Evolutionary conservation across 768 basidiomycete genomes (phyloP).

Genomic region (Favolaschia claudopus): DNA sequence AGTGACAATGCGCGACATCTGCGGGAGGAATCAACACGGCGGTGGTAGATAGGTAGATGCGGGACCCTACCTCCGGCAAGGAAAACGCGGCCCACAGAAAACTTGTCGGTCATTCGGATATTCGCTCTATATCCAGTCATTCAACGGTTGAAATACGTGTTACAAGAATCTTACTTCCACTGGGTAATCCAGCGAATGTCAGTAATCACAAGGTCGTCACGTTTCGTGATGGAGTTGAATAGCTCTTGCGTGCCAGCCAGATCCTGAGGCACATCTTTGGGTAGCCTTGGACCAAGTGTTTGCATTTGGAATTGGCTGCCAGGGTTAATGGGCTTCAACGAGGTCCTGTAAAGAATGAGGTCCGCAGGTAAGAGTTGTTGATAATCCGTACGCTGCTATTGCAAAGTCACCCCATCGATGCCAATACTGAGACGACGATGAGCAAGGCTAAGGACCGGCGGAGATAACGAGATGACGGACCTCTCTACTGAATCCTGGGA

Average conservation of each 20-base stretch:
- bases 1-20: slow-evolving; percentile 50
- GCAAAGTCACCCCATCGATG: slow-evolving; percentile 21
- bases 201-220: slow-evolving; percentile 2
- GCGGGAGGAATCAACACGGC: neutral
- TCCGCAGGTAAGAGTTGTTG: neutral
- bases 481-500: slow-evolving; percentile 11
- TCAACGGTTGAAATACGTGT: neutral
- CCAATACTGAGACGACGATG: slow-evolving; percentile 1
- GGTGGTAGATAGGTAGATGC: neutral
- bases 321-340: slow-evolving; percentile 7
- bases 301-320: slow-evolving; percentile 9
- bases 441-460: no score
- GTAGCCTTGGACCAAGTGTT: neutral
- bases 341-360: neutral
- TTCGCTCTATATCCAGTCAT: slow-evolving; percentile 40
- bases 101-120: slow-evolving; percentile 47
- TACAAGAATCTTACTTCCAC: slow-evolving; percentile 18
- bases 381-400: neutral
- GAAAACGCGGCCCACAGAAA: slow-evolving; percentile 45
- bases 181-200: neutral
- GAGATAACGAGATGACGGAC: neutral
- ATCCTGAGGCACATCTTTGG: neutral
- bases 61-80: slow-evolving; percentile 35
- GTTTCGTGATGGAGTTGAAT: slow-evolving; percentile 11
- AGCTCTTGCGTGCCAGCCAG: slow-evolving; percentile 2